Evolutionary conservation across 257 asterid genomes (phyloP).

Genomic region (Salvia rosmarinus): DNA sequence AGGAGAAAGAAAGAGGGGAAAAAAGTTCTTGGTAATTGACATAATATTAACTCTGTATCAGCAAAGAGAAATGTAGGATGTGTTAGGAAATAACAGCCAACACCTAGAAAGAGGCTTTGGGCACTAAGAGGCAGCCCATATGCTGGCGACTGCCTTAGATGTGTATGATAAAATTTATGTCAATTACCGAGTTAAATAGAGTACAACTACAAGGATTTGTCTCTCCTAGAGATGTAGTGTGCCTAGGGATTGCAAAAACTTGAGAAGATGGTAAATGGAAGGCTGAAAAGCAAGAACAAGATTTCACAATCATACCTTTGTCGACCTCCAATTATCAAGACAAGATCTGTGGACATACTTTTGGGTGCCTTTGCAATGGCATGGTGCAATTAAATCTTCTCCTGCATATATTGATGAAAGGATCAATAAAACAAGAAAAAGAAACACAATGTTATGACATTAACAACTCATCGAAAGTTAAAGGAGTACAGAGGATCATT

Average conservation of each 20-base stretch:
- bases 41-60: constrained; percentile 3
- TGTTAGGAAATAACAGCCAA: not conserved
- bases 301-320: constrained; percentile 62
- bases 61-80: not conserved
- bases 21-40: not conserved
- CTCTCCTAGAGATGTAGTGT: constrained; percentile 3
- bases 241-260: constrained; percentile 5
- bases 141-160: not conserved
- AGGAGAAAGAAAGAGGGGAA: not conserved
- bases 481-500: constrained; percentile 3
- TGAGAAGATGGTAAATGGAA: not conserved
- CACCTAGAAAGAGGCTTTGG: not conserved
- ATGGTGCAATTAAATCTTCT: constrained; percentile 96
- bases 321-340: constrained; percentile 98
- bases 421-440: constrained; percentile 25
- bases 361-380: constrained; percentile 98
- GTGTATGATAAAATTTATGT: not conserved
- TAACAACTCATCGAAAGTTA: not conserved
- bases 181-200: not conserved
- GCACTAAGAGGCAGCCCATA: not conserved
- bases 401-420: constrained; percentile 53
- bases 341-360: constrained; percentile 96
- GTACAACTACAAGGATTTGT: not conserved
- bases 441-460: not conserved
- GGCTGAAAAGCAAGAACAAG: not conserved